phyloP scores from a whole-genome alignment of 2,329 filamentous ascomycete species.

The Penicillium oxalicum region DNA sequence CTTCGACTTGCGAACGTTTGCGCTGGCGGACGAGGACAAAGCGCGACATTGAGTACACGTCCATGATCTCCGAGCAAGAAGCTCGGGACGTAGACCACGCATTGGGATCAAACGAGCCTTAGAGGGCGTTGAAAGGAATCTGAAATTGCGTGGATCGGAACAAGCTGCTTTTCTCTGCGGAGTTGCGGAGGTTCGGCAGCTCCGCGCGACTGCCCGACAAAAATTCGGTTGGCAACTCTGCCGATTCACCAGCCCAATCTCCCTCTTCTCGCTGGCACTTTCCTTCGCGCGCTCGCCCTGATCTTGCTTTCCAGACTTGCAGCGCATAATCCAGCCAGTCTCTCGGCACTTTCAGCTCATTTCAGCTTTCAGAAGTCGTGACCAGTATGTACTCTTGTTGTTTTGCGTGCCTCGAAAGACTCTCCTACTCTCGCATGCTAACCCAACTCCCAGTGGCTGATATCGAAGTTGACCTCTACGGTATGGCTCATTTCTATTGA shows the following conservation, averaged over 20 bases:
- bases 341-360: neutral
- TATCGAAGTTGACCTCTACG: conserved; percentile 54
- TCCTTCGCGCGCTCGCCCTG: neutral
- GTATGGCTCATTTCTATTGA: conserved; percentile 34
- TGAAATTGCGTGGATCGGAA: neutral
- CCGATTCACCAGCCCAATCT: conserved; percentile 8
- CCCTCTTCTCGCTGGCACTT: conserved; percentile 1
- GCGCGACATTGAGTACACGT: conserved; percentile 33
- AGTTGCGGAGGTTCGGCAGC: conserved; percentile 16
- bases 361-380: neutral
- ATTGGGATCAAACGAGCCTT: conserved; percentile 13
- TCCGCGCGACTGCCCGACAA: conserved; percentile 21
- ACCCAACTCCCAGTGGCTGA: conserved; percentile 28
- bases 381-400: conserved; percentile 5
- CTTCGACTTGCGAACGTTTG: conserved; percentile 28
- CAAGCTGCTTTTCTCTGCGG: conserved; percentile 4
- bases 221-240: conserved; percentile 17
- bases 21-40: conserved; percentile 24
- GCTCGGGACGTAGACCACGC: conserved; percentile 21
- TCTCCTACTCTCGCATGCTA: conserved; percentile 8
- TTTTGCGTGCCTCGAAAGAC: neutral
- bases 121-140: neutral
- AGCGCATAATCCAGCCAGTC: neutral
- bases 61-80: conserved; percentile 31
- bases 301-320: neutral